Evolutionary conservation across 345 rosid species (phyloP).

Genomic region (Moringa oleifera): DNA sequence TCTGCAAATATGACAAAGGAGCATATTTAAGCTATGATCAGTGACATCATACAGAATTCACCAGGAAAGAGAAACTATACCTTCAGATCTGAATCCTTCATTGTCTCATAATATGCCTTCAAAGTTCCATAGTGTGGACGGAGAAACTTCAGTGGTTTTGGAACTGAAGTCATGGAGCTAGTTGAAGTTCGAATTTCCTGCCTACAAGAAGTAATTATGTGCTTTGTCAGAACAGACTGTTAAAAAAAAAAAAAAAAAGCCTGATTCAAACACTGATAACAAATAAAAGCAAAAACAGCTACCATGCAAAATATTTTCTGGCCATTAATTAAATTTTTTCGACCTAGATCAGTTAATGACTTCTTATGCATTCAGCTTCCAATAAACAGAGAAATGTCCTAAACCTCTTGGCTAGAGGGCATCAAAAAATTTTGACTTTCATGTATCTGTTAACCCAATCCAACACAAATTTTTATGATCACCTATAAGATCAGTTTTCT

Average conservation of each 20-base stretch:
- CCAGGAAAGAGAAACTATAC: constrained; percentile 24
- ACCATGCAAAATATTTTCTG: not conserved
- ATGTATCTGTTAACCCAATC: too few species aligned
- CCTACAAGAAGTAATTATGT: constrained; percentile 48
- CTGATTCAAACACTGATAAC: not conserved
- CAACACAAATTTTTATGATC: too few species aligned
- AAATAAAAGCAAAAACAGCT: not conserved
- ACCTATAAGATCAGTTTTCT: too few species aligned
- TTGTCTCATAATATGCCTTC: constrained; percentile 54
- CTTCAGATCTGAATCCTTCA: constrained; percentile 72
- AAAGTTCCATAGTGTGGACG: constrained; percentile 93
- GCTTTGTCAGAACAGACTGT: too few species aligned
- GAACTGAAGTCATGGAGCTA: constrained; percentile 98
- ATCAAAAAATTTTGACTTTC: too few species aligned
- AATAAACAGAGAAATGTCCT: too few species aligned
- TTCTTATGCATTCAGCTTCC: too few species aligned
- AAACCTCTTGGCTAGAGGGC: too few species aligned
- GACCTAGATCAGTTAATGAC: too few species aligned
- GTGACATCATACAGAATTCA: not conserved
- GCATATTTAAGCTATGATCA: not conserved
- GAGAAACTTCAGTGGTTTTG: constrained; percentile 95
- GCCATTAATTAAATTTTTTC: not conserved
- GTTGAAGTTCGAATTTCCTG: constrained; percentile 89
- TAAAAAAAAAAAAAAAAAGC: not conserved
- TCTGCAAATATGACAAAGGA: constrained; percentile 46